Percentiles rank a stretch among this genome's conserved stretches.
Evolutionary conservation across 1,284 basidiomycete species (phyloP).

Genomic region (Tremellales sp.): DNA sequence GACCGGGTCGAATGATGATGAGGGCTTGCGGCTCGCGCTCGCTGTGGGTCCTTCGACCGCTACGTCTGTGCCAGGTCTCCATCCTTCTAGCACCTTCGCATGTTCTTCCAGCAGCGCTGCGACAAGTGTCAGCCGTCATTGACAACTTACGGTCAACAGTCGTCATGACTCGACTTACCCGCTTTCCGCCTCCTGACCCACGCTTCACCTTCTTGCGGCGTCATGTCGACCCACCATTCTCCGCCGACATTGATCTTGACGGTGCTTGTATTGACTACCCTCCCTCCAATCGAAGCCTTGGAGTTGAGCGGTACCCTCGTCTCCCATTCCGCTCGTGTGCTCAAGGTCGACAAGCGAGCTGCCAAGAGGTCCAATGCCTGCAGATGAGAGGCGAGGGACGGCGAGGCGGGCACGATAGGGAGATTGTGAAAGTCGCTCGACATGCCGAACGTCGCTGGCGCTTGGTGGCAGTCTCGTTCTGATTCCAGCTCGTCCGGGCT

Average conservation of each 20-base stretch:
- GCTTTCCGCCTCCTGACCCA: constrained; percentile 30
- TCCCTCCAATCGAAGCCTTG: constrained; percentile 24
- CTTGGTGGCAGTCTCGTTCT: too few relatives aligned
- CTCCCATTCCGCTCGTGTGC: too few relatives aligned
- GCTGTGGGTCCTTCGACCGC: too few relatives aligned
- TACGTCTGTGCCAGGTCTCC: background rate
- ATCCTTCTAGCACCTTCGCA: constrained; percentile 17
- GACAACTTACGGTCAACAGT: background rate
- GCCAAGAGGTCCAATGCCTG: too few relatives aligned
- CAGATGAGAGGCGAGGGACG: too few relatives aligned
- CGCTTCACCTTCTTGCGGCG: constrained; percentile 28
- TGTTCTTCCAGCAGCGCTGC: constrained; percentile 23
- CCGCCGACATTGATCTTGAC: constrained; percentile 34
- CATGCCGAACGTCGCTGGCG: too few relatives aligned
- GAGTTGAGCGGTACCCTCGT: constrained; percentile 15
- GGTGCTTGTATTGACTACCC: constrained; percentile 30
- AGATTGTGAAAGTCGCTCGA: too few relatives aligned
- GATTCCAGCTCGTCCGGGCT: too few relatives aligned
- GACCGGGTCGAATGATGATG: too few relatives aligned
- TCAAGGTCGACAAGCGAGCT: too few relatives aligned
- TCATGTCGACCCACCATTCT: constrained; percentile 43
- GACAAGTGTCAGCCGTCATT: constrained; percentile 1
- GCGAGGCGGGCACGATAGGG: too few relatives aligned
- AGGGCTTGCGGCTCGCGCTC: too few relatives aligned
- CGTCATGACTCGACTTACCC: constrained; percentile 17